These are phyloP conservation scores for Suillus hirtellus DNA, from an alignment of 768 basidiomycete species.

Conservation along the genomic window DNA sequence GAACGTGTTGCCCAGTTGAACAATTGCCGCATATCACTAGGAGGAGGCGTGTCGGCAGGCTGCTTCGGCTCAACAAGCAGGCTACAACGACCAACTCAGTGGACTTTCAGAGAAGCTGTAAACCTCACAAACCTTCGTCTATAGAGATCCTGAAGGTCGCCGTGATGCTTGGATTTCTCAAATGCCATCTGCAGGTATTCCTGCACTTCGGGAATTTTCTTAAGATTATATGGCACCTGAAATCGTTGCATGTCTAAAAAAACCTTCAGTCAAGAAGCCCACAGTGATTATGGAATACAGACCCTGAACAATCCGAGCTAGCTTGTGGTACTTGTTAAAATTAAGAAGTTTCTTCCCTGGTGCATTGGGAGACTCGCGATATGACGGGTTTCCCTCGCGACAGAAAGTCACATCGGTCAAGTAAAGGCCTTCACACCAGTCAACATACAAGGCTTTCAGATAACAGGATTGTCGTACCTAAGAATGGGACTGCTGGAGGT, in stretches of 20 bases:
- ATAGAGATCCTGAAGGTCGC: conserved; percentile 85
- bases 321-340: conserved; percentile 94
- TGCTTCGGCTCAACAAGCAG: conserved; percentile 84
- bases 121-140: conserved; percentile 65
- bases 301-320: conserved; percentile 85
- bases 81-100: conserved; percentile 38
- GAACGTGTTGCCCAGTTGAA: conserved; percentile 79
- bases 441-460: not conserved
- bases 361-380: conserved; percentile 75
- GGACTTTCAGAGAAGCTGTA: not conserved
- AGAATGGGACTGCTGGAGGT: conserved; percentile 92
- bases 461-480: conserved; percentile 52
- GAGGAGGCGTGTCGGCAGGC: conserved; percentile 64
- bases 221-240: conserved; percentile 83
- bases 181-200: conserved; percentile 73
- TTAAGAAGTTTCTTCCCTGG: conserved; percentile 84
- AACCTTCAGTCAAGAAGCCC: conserved; percentile 9
- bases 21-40: conserved; percentile 72
- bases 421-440: conserved; percentile 61
- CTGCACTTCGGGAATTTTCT: conserved; percentile 88
- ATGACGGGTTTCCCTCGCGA: conserved; percentile 89
- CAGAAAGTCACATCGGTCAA: conserved; percentile 95
- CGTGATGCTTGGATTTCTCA: conserved; percentile 71
- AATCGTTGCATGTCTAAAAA: conserved; percentile 85
- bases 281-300: conserved; percentile 15